Percentiles rank a stretch among this genome's conserved stretches.
Evolutionary conservation across 2,329 filamentous ascomycete genomes (phyloP).

Genomic region (Trichoderma brevicompactum): DNA sequence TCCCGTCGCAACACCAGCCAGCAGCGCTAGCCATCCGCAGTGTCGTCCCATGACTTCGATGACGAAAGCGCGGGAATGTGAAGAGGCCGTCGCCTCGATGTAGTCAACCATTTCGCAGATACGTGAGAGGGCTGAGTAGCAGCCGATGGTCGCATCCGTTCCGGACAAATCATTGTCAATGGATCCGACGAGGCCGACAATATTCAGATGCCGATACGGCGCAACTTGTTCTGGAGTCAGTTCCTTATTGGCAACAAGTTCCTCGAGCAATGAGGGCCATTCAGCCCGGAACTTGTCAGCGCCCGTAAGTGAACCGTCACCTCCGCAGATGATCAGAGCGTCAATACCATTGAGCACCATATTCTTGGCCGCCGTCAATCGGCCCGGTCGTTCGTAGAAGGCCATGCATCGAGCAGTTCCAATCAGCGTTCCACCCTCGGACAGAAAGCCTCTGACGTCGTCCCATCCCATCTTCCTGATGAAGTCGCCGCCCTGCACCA

Average conservation of each 20-base stretch:
- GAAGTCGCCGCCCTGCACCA: slow-evolving; percentile 85
- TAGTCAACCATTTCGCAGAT: slow-evolving; percentile 97
- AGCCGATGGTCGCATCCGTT: slow-evolving; percentile 96
- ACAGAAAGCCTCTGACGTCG: slow-evolving; percentile 91
- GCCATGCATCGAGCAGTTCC: slow-evolving; percentile 91
- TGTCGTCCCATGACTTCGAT: slow-evolving; percentile 98
- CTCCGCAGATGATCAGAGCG: slow-evolving; percentile 93
- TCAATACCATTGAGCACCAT: slow-evolving; percentile 92
- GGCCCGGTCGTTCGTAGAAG: slow-evolving; percentile 87
- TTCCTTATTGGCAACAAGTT: slow-evolving; percentile 76
- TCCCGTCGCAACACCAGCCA: slow-evolving; percentile 92
- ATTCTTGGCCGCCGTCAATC: slow-evolving; percentile 87
- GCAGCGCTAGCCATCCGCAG: slow-evolving; percentile 95
- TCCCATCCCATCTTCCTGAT: slow-evolving; percentile 90
- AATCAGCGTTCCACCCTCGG: slow-evolving; percentile 92
- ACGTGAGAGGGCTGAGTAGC: slow-evolving; percentile 88
- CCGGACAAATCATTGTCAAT: slow-evolving; percentile 99
- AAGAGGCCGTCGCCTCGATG: slow-evolving; percentile 92
- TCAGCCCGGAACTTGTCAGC: slow-evolving; percentile 91
- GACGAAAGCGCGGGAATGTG: slow-evolving; percentile 94
- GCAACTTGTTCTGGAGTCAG: slow-evolving; percentile 71
- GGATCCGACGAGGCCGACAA: slow-evolving; percentile 92
- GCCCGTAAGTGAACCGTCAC: slow-evolving; percentile 93
- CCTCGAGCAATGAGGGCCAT: slow-evolving; percentile 85
- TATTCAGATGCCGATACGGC: slow-evolving; percentile 86